Base-by-base conservation (phyloP, 2,329 filamentous ascomycete genomes). In the Beauveria sp. region DNA sequence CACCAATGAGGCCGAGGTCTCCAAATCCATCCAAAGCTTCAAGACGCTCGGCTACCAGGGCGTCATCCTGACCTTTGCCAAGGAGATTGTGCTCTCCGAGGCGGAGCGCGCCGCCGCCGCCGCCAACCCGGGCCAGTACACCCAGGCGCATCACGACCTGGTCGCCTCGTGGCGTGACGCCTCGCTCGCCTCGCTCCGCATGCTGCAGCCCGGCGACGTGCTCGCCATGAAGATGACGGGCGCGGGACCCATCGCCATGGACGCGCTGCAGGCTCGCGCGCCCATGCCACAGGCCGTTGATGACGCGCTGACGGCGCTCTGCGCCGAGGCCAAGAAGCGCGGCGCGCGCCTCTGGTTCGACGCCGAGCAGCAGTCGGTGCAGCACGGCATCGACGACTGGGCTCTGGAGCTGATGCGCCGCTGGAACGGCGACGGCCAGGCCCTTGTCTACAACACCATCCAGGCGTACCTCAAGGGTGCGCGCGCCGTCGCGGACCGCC, bases 331-430 rank as follows among this genome's bases (percentile, higher is more conserved):
- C 0, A 78, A 81, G 1, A 75, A 79, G 16, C 83, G 85, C 61
- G 82, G 85, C n/a, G 82, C 93, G 1, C 80, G 82, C 5, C 78
- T 95, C 2, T 81, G 93, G 2, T 88, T 93, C 64, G 89, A 93
- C 65, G 90, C 90, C 1, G 91, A 96, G 73, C 89, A 93, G 71
- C 84, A 85, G 58, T 79, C 82, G 54, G 81, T 91, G 20, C 88
- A 93, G 73, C 75, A 79, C 10, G 89, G 89, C 6, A 91, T 92
- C 64, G 86, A 91, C 71, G 79, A 83, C 62, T 91, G 90, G 86
- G 88, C 85, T 1, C 72, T 91, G 46, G 75, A 80, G n/a, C 86
- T 90, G 66, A 89, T 91, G 80, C 81, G 83, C 66, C 82, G 80
- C 68, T 90, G 87, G 76, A 93, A 93, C 74, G 80, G 76, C 65